These are phyloP conservation scores for Pythium brachiatum DNA, from an alignment of 352 stramenopile genomes.

Conservation along the genomic window DNA sequence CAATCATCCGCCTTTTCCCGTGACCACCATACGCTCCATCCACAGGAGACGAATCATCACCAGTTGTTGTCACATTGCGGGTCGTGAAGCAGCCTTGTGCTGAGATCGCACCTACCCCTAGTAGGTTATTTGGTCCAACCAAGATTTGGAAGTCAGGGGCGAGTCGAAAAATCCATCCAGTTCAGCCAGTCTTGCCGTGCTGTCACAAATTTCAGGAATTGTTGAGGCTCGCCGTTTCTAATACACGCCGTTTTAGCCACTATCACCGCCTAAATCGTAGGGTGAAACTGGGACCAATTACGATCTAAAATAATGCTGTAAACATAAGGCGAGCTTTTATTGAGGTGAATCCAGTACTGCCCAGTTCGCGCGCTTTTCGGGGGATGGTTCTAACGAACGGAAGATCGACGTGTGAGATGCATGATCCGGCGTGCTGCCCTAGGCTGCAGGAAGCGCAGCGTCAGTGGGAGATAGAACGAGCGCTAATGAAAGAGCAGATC, in stretches of 20 bases:
- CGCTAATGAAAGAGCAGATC: constrained; percentile 46
- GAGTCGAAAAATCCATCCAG: neutral
- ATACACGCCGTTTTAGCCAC: neutral
- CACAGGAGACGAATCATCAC: neutral
- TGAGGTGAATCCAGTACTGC: neutral
- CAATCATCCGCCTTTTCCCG: neutral
- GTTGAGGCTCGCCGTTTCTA: neutral
- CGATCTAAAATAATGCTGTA: neutral
- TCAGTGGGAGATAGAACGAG: constrained; percentile 47
- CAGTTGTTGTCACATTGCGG: neutral
- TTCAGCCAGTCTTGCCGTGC: neutral
- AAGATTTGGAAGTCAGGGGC: too few species aligned
- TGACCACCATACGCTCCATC: neutral
- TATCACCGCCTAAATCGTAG: neutral
- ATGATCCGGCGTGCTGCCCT: neutral
- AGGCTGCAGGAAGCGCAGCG: neutral
- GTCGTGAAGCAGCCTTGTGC: neutral
- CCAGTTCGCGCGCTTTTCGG: neutral
- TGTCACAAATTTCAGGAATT: constrained; percentile 3
- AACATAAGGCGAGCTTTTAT: neutral
- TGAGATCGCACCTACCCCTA: neutral
- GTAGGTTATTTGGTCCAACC: neutral
- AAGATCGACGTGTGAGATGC: neutral
- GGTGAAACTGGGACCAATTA: neutral
- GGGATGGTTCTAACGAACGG: neutral